Evolutionary conservation across 1,284 basidiomycete species (phyloP), one percentile per base, ranked within the genome.

Genomic region (Cutaneotrichosporon sp.): DNA sequence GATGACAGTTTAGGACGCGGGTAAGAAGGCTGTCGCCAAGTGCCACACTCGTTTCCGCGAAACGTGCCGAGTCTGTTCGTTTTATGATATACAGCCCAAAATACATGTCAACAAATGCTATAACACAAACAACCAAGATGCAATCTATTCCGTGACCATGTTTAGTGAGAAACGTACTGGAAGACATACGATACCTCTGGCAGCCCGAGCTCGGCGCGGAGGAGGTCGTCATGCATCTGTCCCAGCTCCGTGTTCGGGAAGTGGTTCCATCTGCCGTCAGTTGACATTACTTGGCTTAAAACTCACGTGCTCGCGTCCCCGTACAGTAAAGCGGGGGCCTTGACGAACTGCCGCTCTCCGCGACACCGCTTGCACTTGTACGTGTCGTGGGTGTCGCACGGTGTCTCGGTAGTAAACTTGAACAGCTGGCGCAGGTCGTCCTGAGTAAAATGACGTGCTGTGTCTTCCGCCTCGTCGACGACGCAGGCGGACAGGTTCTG

Each of bases 361-460:
- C 82, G 86, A 77, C 96, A 99, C 27, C 93, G 82, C 75, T 91
- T 93, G 77, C 93, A 97, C 76, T 97, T 98, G 82, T 92, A 96
- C 5, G 90, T 92, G 67, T 96, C 91, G 66, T 98, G 96, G 29
- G 94, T 97, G 71, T 98, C 92, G 67, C 88, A 92, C 5, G 84
- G 70, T 7, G 93, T 96, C 48, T 84, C 78, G 63, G 91, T 86
- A 54, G 93, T 92, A 78, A 93, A 93, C 45, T 84, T 79, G 80
- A 98, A 99, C 44, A 99, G 79, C 69, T 97, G 87, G 22, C 91
- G 82, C 26, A 99, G 80, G 35, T 89, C 81, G 65, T 97, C 92
- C 46, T 87, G 72, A 0, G 92, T 93, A 76, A 97, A 99, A 74
- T 97, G 93, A 1, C 94, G 85, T 57, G 96, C 94, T 0, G 90